Percentiles rank a stretch among this genome's conserved stretches.
These are phyloP conservation scores for Lachancea sp. DNA, from an alignment of 805 yeast genomes.

Conservation along the genomic window DNA sequence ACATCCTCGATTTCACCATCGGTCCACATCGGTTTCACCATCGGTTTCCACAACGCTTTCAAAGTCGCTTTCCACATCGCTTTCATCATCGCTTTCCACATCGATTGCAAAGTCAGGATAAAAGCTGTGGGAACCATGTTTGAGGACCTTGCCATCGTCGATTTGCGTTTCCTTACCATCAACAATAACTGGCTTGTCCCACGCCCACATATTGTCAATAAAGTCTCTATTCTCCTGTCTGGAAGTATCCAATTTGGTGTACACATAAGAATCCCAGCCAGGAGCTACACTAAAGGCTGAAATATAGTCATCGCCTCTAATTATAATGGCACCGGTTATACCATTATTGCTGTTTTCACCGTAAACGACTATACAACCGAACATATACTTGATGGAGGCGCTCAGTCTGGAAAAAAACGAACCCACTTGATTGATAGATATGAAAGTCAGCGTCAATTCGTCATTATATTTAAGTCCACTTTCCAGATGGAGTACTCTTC, in stretches of 20 bases:
- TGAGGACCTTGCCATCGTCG: slow-evolving; percentile 96
- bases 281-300: slow-evolving; percentile 99
- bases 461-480: slow-evolving; percentile 96
- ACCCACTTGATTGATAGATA: slow-evolving; percentile 97
- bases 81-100: not conserved
- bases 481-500: slow-evolving; percentile 92
- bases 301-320: slow-evolving; percentile 85
- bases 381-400: slow-evolving; percentile 89
- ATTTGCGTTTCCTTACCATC: slow-evolving; percentile 80
- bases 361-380: slow-evolving; percentile 89
- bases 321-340: slow-evolving; percentile 88
- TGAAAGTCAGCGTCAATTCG: slow-evolving; percentile 92
- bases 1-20: no score
- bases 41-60: not conserved
- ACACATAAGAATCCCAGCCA: slow-evolving; percentile 93
- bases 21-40: not conserved
- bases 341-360: slow-evolving; percentile 99
- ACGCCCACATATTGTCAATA: slow-evolving; percentile 89
- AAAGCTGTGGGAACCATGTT: slow-evolving; percentile 43
- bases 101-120: no score
- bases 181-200: slow-evolving; percentile 89
- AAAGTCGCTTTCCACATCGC: no score
- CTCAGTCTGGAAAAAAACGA: slow-evolving; percentile 95
- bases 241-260: slow-evolving; percentile 75
- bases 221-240: slow-evolving; percentile 72